A percentile compares a stretch with the other conserved stretches of the same genome.
Conservation (phyloP, 2,329 filamentous ascomycete genomes). For the Fusarium azukiicola region DNA sequence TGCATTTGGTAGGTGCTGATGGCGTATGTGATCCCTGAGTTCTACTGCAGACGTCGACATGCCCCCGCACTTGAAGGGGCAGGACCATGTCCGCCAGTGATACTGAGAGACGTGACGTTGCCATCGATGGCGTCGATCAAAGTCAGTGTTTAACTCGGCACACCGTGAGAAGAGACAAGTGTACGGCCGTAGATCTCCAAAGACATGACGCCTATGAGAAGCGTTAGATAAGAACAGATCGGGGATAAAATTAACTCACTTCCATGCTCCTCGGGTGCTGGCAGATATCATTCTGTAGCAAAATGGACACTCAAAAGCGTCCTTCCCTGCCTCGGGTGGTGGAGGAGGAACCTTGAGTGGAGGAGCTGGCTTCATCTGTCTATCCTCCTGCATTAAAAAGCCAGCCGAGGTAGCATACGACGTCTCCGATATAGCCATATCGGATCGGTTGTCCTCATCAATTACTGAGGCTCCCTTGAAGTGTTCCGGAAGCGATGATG, state of each 20-base stretch:
- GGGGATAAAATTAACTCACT: constrained; percentile 49
- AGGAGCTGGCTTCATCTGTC: neutral
- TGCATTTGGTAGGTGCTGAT: neutral
- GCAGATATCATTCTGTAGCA: constrained; percentile 62
- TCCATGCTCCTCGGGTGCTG: constrained; percentile 55
- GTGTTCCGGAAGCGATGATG: constrained; percentile 49
- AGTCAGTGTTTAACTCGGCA: constrained; percentile 39
- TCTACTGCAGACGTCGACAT: constrained; percentile 1
- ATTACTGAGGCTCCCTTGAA: constrained; percentile 32
- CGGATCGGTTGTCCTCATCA: constrained; percentile 49
- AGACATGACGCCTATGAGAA: constrained; percentile 59
- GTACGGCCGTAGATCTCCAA: constrained; percentile 64
- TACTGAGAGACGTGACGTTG: constrained; percentile 47
- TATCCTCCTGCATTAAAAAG: neutral
- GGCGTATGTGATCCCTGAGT: constrained; percentile 17
- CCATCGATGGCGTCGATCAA: constrained; percentile 49
- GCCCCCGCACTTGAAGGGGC: constrained; percentile 44
- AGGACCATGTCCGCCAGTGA: constrained; percentile 53
- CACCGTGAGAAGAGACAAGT: constrained; percentile 59
- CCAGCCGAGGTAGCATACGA: constrained; percentile 56
- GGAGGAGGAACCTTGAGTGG: constrained; percentile 46
- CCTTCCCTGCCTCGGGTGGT: constrained; percentile 47
- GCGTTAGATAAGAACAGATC: no score
- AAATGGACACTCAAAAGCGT: constrained; percentile 64
- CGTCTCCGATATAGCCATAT: constrained; percentile 52